Conservation (phyloP, 768 basidiomycete species). For the Nidularia sp. region DNA sequence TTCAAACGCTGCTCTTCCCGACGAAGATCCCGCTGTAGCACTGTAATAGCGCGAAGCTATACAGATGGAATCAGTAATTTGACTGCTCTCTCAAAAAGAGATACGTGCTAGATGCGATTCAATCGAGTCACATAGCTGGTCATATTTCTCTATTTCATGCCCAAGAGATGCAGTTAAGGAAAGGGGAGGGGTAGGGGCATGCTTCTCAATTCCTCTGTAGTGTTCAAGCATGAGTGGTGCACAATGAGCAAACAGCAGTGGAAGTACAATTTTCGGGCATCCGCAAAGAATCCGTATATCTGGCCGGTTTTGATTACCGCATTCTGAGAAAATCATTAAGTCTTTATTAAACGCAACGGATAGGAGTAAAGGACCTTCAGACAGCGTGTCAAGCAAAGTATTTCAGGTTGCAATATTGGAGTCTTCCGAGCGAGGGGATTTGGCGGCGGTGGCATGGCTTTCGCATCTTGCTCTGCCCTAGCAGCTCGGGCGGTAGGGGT, state of each 20-base stretch:
- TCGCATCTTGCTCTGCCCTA: conserved; percentile 17
- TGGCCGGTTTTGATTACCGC: conserved; percentile 70
- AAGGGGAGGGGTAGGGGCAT: conserved; percentile 61
- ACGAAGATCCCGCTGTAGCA: conserved; percentile 65
- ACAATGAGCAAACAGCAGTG: background rate
- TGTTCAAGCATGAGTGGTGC: background rate
- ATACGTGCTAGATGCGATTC: conserved; percentile 64
- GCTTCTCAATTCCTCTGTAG: conserved; percentile 51
- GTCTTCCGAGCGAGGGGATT: conserved; percentile 30
- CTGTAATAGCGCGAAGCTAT: conserved; percentile 70
- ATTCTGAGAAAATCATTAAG: conserved; percentile 30
- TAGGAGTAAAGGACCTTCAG: conserved; percentile 41
- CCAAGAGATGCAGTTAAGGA: conserved; percentile 62
- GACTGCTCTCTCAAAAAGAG: background rate
- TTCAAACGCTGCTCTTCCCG: conserved; percentile 56
- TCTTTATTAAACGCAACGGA: conserved; percentile 7
- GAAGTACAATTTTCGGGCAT: conserved; percentile 60
- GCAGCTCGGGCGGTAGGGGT: background rate
- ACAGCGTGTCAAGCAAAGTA: conserved; percentile 49
- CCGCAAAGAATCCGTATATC: conserved; percentile 65
- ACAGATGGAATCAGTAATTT: background rate
- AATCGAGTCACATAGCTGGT: conserved; percentile 75
- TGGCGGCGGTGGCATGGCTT: conserved; percentile 48
- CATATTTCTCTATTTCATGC: conserved; percentile 73
- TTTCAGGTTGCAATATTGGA: conserved; percentile 60